Conservation (phyloP, 495 filamentous ascomycete genomes). For the Articulospora tetracladia region DNA sequence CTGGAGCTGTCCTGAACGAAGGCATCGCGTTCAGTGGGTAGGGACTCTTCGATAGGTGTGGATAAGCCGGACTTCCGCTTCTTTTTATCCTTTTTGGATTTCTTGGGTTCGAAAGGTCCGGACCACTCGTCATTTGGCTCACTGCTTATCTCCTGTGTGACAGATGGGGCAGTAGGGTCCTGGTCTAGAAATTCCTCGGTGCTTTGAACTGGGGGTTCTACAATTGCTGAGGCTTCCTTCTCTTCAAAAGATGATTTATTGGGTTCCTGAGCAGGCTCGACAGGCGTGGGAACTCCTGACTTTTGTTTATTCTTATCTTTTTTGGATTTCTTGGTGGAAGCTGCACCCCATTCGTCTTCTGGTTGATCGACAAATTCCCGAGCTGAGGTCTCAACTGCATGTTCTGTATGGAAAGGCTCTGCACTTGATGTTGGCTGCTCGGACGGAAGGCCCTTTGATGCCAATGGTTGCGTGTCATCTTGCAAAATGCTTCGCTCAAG, state of each 20-base stretch:
- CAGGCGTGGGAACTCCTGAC: conserved; percentile 6
- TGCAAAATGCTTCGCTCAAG: neutral
- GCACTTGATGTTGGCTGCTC: neutral
- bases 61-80: conserved; percentile 19
- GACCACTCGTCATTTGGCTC: neutral
- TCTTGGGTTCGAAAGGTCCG: conserved; percentile 5
- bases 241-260: neutral
- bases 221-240: neutral
- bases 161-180: neutral
- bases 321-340: conserved; percentile 19
- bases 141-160: neutral
- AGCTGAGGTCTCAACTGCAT: neutral
- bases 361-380: neutral
- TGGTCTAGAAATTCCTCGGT: neutral
- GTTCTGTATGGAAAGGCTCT: neutral
- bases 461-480: neutral
- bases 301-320: conserved; percentile 23
- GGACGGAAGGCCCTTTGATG: neutral
- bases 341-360: conserved; percentile 11
- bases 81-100: conserved; percentile 27
- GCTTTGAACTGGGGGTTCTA: neutral
- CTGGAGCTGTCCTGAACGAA: neutral
- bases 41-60: neutral
- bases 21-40: neutral
- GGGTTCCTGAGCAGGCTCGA: conserved; percentile 2